Evolutionary conservation across 1,139 yeast species (phyloP).

Genomic region (Scheffersomyces quercinus): DNA sequence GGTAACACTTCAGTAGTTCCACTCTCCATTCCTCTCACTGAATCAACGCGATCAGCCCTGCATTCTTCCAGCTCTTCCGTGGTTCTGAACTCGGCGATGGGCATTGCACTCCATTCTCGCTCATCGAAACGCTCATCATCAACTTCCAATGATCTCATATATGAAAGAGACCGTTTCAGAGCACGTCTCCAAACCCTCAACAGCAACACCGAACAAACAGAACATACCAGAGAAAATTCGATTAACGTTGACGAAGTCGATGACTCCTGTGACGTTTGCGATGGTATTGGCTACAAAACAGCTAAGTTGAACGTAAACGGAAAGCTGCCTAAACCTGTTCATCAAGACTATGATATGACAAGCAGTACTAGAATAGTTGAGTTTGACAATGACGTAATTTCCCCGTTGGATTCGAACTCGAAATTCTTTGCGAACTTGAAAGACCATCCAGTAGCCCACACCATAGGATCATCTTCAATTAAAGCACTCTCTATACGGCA

Average conservation of each 20-base stretch:
- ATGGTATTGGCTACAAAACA: conserved; percentile 38
- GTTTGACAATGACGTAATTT: conserved; percentile 4
- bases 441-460: conserved; percentile 2
- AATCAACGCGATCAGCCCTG: not conserved
- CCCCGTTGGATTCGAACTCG: conserved; percentile 29
- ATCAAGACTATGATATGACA: not conserved
- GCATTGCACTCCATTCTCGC: not conserved
- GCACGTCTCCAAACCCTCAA: conserved; percentile 43
- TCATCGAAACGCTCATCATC: conserved; percentile 40
- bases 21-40: not conserved
- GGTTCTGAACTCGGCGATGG: too few relatives aligned
- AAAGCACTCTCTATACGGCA: conserved; percentile 29
- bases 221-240: conserved; percentile 5
- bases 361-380: not conserved
- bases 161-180: conserved; percentile 46
- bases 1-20: too few relatives aligned
- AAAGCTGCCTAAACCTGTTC: not conserved
- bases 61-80: not conserved
- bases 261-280: conserved; percentile 37
- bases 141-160: conserved; percentile 41
- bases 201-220: not conserved
- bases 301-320: conserved; percentile 31
- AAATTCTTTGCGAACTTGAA: conserved; percentile 15
- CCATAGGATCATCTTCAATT: conserved; percentile 10
- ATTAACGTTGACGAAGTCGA: not conserved